These are phyloP conservation scores for Leucoagaricus sp. DNA, from an alignment of 1,284 basidiomycete genomes.

Conservation along the genomic window DNA sequence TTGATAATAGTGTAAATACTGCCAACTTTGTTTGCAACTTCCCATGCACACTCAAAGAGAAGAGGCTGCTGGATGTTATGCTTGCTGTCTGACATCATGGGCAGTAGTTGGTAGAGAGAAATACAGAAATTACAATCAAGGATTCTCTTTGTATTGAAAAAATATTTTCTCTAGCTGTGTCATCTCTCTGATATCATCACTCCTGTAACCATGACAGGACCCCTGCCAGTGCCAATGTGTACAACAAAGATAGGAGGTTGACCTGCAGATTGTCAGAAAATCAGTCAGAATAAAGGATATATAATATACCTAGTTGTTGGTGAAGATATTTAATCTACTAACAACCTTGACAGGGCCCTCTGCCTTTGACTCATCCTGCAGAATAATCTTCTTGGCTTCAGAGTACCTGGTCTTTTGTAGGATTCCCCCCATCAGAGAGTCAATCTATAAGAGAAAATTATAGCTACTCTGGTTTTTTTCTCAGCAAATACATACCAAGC, in stretches of 20 bases:
- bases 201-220: constrained; percentile 9
- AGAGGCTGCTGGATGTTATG: constrained; percentile 80
- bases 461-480: neutral
- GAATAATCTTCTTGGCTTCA: constrained; percentile 58
- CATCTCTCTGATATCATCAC: constrained; percentile 7
- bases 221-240: constrained; percentile 27
- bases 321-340: constrained; percentile 72
- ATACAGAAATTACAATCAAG: constrained; percentile 7
- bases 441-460: constrained; percentile 48
- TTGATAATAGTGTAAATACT: constrained; percentile 99
- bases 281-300: neutral
- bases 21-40: constrained; percentile 96
- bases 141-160: too few species aligned
- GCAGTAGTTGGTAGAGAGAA: constrained; percentile 3
- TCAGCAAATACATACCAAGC: constrained; percentile 59
- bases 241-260: constrained; percentile 36
- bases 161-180: neutral
- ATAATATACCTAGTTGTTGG: constrained; percentile 72
- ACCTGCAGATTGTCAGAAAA: constrained; percentile 23
- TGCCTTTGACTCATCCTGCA: constrained; percentile 53
- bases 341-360: constrained; percentile 45
- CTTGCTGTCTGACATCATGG: constrained; percentile 31
- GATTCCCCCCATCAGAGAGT: constrained; percentile 87
- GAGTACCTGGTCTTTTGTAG: constrained; percentile 84
- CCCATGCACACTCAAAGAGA: constrained; percentile 92